Evolutionary conservation across 2,329 filamentous ascomycete species (phyloP).

Genomic region (Claviceps spartinae): DNA sequence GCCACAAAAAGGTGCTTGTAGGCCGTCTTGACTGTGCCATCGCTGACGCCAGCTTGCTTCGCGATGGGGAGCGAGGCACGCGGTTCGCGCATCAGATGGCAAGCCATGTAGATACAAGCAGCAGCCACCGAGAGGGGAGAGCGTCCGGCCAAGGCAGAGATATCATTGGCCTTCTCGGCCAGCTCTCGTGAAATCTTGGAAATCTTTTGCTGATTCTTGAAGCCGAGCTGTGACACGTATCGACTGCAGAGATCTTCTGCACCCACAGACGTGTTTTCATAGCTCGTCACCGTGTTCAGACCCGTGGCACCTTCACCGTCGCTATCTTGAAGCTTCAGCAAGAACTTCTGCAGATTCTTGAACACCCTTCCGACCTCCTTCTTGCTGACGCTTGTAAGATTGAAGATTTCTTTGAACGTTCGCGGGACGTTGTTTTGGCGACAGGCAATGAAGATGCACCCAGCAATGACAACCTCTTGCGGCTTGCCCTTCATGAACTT

Average conservation of each 20-base stretch:
- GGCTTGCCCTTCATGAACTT: constrained; percentile 93
- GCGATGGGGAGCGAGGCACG: constrained; percentile 81
- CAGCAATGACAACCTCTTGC: constrained; percentile 84
- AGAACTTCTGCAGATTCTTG: constrained; percentile 81
- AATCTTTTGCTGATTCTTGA: constrained; percentile 57
- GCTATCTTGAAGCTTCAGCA: constrained; percentile 58
- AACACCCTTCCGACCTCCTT: constrained; percentile 96
- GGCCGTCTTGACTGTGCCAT: constrained; percentile 90
- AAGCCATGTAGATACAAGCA: constrained; percentile 93
- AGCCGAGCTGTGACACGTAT: constrained; percentile 73
- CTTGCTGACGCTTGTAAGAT: constrained; percentile 84
- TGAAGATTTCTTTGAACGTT: constrained; percentile 89
- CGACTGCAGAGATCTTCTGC: constrained; percentile 77
- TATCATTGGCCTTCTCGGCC: constrained; percentile 61
- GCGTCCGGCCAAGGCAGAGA: constrained; percentile 75
- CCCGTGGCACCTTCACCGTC: constrained; percentile 31
- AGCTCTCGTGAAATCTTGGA: constrained; percentile 70
- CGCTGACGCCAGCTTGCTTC: constrained; percentile 73
- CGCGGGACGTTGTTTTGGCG: constrained; percentile 76
- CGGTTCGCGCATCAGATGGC: constrained; percentile 67
- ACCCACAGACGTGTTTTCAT: constrained; percentile 65
- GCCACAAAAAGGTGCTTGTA: constrained; percentile 78
- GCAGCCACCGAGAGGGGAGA: constrained; percentile 90
- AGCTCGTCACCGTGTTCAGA: constrained; percentile 49
- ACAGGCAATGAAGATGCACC: constrained; percentile 95